Evolutionary conservation across 2,329 filamentous ascomycete genomes (phyloP).

Genomic region (Cyphellophora europaea): DNA sequence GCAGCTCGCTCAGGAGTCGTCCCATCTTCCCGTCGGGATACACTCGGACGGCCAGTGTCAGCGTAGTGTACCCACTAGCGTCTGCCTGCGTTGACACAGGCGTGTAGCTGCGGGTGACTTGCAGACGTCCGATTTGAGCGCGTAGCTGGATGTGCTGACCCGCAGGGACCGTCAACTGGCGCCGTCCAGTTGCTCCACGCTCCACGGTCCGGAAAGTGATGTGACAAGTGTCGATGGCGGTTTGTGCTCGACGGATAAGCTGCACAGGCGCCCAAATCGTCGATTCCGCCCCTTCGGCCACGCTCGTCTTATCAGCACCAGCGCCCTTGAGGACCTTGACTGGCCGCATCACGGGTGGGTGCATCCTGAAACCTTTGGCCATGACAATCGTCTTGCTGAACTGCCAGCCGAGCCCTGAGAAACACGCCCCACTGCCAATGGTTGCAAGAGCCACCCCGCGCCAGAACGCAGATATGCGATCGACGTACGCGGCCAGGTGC

Average conservation of each 20-base stretch:
- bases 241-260: no score
- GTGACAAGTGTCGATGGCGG: no score
- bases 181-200: no score
- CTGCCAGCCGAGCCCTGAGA: background rate
- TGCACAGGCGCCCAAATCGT: no score
- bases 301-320: no score
- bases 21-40: slow-evolving; percentile 28
- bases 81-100: slow-evolving; percentile 30
- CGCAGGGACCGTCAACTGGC: no score
- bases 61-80: slow-evolving; percentile 19
- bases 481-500: background rate
- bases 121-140: slow-evolving; percentile 36
- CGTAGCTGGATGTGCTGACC: slow-evolving; percentile 49
- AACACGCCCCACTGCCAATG: background rate
- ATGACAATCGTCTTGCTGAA: slow-evolving; percentile 1
- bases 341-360: slow-evolving; percentile 1
- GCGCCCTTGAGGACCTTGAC: background rate
- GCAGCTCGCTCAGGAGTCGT: slow-evolving; percentile 23
- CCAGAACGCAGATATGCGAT: background rate
- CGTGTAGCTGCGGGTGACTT: slow-evolving; percentile 45
- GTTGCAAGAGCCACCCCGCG: background rate
- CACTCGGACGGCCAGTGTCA: slow-evolving; percentile 28
- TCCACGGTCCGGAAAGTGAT: no score
- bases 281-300: no score
- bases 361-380: background rate